Base-by-base conservation (phyloP, 352 stramenopile genomes). In the Phytophthora pistaciae region DNA sequence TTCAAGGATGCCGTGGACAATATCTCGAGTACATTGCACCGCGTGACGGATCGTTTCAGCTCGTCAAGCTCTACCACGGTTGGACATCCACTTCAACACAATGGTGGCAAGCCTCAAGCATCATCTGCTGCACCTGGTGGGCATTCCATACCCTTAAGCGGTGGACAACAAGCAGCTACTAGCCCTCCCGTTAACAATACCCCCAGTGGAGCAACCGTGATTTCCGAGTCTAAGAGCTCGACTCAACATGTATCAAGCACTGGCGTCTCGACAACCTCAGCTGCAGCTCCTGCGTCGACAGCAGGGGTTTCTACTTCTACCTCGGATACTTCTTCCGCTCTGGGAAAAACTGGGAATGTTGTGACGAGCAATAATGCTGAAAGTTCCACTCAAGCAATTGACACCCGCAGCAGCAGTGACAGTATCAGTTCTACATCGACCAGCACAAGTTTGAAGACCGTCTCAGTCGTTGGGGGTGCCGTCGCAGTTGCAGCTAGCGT, bases 1-100 rank as follows among this genome's bases (percentile, higher is more conserved):
- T 96, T 96, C 60, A 81, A 84, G n/a, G 82, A 92, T 55, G 89
- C 88, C 10, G 74, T 92, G 20, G 85, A 94, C 60, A 77, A 80
- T 16, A 62, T 82, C 18, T 78, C 75, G 21, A 72, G 72, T 31
- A 70, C 83, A 8, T 64, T 91, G 13, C 82, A 82, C 20, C 77
- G 81, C 9, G 71, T 91, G 25, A 82, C 82, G 1, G 84, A 78
- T 7, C 85, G 77, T 20, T 86, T 94, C 40, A 92, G 82, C n/a
- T 92, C 80, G 42, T 91, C 87, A 23, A 94, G 87, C 49, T 91
- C 85, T 33, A 93, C 79, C 25, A 59, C 84, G n/a, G 80, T 91
- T 16, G 84, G 82, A 0, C 87, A 94, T 16, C 60, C 72, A 11
- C 83, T 91, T 52, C 80, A 82, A 42, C 66, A 77, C 46, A 82